These are phyloP conservation scores for Alternaria sp. DNA, from an alignment of 2,329 filamentous ascomycete genomes.

Conservation along the genomic window DNA sequence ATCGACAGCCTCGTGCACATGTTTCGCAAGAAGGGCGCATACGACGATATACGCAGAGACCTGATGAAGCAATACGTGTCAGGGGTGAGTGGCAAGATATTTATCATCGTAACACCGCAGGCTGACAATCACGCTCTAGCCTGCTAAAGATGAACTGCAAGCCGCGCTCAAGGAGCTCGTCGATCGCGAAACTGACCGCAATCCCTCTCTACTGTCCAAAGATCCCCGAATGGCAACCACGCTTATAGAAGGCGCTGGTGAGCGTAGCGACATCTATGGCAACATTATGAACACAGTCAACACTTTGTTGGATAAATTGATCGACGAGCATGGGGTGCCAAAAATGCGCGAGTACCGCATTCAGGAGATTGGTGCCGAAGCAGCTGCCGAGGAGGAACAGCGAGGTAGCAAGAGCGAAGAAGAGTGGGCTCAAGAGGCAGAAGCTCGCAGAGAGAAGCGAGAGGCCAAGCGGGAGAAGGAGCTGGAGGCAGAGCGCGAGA, in stretches of 20 bases:
- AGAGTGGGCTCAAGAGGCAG: conserved; percentile 74
- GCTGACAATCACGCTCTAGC: conserved; percentile 54
- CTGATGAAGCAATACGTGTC: conserved; percentile 78
- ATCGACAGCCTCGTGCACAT: conserved; percentile 80
- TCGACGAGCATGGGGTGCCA: conserved; percentile 68
- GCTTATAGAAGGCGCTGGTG: conserved; percentile 79
- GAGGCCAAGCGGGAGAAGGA: conserved; percentile 69
- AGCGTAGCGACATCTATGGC: conserved; percentile 78
- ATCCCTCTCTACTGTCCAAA: conserved; percentile 74
- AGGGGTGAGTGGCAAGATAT: conserved; percentile 61
- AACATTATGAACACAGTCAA: conserved; percentile 73
- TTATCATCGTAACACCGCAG: conserved; percentile 35
- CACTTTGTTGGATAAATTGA: conserved; percentile 70
- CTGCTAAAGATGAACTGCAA: conserved; percentile 73
- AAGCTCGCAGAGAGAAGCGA: conserved; percentile 66
- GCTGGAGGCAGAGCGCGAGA: conserved; percentile 65
- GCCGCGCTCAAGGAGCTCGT: conserved; percentile 74
- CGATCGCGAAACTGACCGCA: conserved; percentile 77
- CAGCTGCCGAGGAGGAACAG: conserved; percentile 69
- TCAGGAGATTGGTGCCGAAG: conserved; percentile 73
- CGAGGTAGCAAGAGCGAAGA: conserved; percentile 77
- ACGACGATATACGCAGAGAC: conserved; percentile 78
- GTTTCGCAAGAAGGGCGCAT: conserved; percentile 87
- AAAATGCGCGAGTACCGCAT: conserved; percentile 73
- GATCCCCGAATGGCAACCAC: conserved; percentile 77